Base-by-base conservation (phyloP, 73 alveolate genomes). In the Strombidium stylifer region DNA sequence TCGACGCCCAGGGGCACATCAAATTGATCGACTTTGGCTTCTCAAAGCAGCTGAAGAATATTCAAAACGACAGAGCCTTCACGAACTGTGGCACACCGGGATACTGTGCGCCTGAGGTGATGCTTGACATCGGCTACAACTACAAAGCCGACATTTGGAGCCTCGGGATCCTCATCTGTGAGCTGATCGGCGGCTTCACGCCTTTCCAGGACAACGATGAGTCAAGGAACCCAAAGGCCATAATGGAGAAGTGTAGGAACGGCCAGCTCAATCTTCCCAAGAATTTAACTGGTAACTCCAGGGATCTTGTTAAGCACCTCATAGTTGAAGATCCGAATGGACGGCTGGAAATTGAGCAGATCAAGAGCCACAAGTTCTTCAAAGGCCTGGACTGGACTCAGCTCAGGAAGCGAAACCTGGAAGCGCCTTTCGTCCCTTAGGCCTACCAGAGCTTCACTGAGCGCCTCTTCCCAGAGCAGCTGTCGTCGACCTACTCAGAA, bases 11-110 rank as follows among this genome's bases (percentile, higher is more conserved):
- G 40, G 86, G 91, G n/a, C 65, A 46, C 30, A 53, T 82, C 32
- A 89, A 86, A 77, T 54, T 90, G 41, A 89, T 86, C 7, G 97
- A 90, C 76, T 90, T 90, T 66, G 97, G 97, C 11, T 87, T 87
- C 62, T 70, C 94, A 51, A 87, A 86, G 60, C 60, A 78, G 37
- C 59, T 56, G 15, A 71, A 67, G 31, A 34, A 69, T 44, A 65
- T 51, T 39, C 12, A 67, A 5, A 66, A 75, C 19, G 74, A 67
- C 36, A 67, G 74, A 52, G 47, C 60, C 42, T 75, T 35, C 47
- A 71, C 85, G 6, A 70, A 73, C 31, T 81, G 91, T 62, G 93
- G 93, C 23, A 82, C 93, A 15, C 88, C 88, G 23, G 88, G 84
- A 14, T 82, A 79, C 52, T 79, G 64, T 18, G 93, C 93, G 7